These are phyloP conservation scores for Neurospora sp. DNA, from an alignment of 495 filamentous ascomycete species.

Conservation along the genomic window DNA sequence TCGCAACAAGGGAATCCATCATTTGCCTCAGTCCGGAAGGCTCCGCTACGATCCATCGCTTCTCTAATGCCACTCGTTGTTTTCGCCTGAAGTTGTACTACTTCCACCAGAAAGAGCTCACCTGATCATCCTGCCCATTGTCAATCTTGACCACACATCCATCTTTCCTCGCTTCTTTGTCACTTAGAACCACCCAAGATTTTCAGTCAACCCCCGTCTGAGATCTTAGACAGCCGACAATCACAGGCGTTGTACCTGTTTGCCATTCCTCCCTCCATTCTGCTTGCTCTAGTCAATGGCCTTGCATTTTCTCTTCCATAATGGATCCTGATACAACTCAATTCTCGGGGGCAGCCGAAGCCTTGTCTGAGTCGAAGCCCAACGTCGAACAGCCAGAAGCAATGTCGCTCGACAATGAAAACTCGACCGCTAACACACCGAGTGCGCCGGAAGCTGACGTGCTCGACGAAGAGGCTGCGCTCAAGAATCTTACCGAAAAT, in stretches of 20 bases:
- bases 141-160: background rate
- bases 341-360: background rate
- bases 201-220: background rate
- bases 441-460: background rate
- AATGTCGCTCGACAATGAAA: background rate
- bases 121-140: background rate
- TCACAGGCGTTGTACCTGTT: background rate
- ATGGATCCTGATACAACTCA: background rate
- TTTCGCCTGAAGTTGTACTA: background rate
- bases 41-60: background rate
- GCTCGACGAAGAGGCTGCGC: conserved; percentile 49
- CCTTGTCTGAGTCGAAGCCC: background rate
- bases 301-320: background rate
- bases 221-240: background rate
- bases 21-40: background rate
- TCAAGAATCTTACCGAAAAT: conserved; percentile 58
- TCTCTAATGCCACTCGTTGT: background rate
- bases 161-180: background rate
- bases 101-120: background rate
- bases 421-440: background rate
- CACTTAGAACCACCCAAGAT: background rate
- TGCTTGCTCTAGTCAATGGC: background rate
- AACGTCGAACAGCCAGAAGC: background rate
- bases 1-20: background rate
- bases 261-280: background rate